Evolutionary conservation across 345 rosid genomes (phyloP).

Genomic region (Camelina laxa): DNA sequence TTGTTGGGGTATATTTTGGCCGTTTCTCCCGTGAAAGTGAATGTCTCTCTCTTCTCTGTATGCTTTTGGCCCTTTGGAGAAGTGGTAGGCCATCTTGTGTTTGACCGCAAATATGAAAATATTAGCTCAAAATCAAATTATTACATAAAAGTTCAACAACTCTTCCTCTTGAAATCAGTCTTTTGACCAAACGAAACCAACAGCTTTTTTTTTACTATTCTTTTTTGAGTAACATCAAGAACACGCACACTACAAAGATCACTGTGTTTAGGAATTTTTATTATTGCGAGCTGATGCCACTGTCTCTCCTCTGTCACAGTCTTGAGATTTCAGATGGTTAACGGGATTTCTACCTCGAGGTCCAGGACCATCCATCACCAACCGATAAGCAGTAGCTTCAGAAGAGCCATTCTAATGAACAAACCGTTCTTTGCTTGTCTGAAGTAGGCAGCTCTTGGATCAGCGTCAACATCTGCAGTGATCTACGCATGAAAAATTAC

Average conservation of each 20-base stretch:
- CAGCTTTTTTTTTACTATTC: slow-evolving; percentile 16
- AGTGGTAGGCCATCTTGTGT: slow-evolving; percentile 18
- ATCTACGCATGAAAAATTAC: slow-evolving; percentile 49
- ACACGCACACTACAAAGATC: slow-evolving; percentile 4
- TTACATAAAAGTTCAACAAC: slow-evolving; percentile 22
- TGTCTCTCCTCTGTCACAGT: slow-evolving; percentile 14
- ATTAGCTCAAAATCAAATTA: slow-evolving; percentile 4
- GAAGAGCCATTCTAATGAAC: slow-evolving; percentile 92
- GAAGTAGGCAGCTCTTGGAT: slow-evolving; percentile 95
- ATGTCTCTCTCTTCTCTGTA: not conserved
- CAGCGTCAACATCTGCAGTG: slow-evolving; percentile 75
- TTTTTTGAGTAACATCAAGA: slow-evolving; percentile 4
- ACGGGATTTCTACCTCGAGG: slow-evolving; percentile 22
- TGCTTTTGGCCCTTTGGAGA: not conserved
- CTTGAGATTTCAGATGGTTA: slow-evolving; percentile 18
- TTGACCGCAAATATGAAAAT: slow-evolving; percentile 17
- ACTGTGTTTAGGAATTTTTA: slow-evolving; percentile 8
- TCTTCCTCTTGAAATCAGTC: slow-evolving; percentile 18
- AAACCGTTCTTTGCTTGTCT: slow-evolving; percentile 99
- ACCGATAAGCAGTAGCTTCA: slow-evolving; percentile 49
- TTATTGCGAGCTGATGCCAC: slow-evolving; percentile 19
- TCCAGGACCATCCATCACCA: slow-evolving; percentile 44
- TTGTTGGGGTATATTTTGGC: no score
- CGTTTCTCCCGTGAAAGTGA: slow-evolving; percentile 3
- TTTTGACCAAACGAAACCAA: slow-evolving; percentile 28